phyloP scores from a whole-genome alignment of 139 green algal genomes.

The Diplosphaera chodatii region DNA sequence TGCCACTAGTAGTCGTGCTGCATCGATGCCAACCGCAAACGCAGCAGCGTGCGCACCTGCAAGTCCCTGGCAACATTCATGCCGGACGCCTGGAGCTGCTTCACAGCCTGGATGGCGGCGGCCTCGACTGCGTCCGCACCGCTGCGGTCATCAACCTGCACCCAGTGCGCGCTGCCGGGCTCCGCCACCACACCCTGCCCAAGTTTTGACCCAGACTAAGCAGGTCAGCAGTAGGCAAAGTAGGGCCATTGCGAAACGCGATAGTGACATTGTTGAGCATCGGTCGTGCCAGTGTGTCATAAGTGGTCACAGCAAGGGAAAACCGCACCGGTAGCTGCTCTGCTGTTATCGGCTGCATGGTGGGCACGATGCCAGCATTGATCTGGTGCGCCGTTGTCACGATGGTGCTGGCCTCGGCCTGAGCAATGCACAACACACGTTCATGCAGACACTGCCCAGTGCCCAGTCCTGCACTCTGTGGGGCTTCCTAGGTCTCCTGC shows the following conservation, averaged over 20 bases:
- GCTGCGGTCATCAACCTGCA: neutral
- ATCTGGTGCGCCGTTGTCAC: constrained; percentile 58
- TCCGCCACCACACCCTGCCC: neutral
- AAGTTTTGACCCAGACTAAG: too few species aligned
- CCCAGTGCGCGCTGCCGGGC: constrained; percentile 3
- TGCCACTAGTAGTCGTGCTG: too few species aligned
- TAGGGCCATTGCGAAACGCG: too few species aligned
- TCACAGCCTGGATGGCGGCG: neutral
- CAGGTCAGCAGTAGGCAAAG: too few species aligned
- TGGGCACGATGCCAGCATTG: constrained; percentile 35
- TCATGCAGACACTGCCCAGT: too few species aligned
- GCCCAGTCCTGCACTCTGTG: too few species aligned
- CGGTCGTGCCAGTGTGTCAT: too few species aligned
- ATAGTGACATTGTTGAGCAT: too few species aligned
- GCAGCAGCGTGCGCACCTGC: neutral
- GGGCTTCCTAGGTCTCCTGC: too few species aligned
- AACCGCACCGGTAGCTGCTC: too few species aligned
- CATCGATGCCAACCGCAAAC: too few species aligned
- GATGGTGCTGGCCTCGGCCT: constrained; percentile 55
- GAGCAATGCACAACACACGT: neutral
- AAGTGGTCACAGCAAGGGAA: too few species aligned
- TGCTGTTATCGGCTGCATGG: constrained; percentile 9
- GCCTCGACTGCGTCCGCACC: neutral
- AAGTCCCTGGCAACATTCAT: constrained; percentile 4
- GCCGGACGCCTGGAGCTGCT: neutral